Evolutionary conservation across 768 basidiomycete genomes (phyloP).

Genomic region (Leccinum arenicola): DNA sequence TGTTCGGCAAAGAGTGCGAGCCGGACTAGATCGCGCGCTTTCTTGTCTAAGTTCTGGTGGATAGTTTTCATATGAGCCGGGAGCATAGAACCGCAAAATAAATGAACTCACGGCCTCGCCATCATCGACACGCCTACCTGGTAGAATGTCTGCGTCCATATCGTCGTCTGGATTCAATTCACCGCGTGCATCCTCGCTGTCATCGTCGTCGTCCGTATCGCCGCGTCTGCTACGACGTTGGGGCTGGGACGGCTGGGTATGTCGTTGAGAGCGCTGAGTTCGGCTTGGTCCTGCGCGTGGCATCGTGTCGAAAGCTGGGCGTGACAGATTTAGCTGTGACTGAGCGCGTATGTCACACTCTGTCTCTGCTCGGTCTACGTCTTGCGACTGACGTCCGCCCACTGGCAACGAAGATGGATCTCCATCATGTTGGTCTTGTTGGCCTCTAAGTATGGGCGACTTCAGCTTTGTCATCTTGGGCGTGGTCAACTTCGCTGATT

Average conservation of each 20-base stretch:
- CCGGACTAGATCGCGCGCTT: no score
- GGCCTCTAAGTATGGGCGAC: no score
- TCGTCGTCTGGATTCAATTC: slow-evolving; percentile 19
- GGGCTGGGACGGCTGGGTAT: slow-evolving; percentile 22
- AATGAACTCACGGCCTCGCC: slow-evolving; percentile 14
- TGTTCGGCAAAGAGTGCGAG: slow-evolving; percentile 44
- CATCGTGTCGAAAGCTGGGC: slow-evolving; percentile 10
- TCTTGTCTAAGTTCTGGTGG: slow-evolving; percentile 55
- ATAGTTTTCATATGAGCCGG: neutral
- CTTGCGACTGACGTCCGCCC: no score
- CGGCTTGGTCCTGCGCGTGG: neutral
- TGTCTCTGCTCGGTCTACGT: no score
- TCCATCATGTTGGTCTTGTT: no score
- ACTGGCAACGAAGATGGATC: no score
- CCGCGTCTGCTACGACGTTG: slow-evolving; percentile 24
- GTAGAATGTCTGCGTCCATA: slow-evolving; percentile 35
- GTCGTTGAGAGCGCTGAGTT: slow-evolving; percentile 39
- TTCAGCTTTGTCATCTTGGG: no score
- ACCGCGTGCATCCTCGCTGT: slow-evolving; percentile 31
- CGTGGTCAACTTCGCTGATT: no score
- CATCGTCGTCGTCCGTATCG: slow-evolving; percentile 33
- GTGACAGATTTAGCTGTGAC: neutral
- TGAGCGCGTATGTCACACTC: no score
- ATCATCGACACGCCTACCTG: slow-evolving; percentile 22
- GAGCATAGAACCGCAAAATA: neutral